These are phyloP conservation scores for Cladosporium oxysporum DNA, from an alignment of 2,329 filamentous ascomycete species.

Conservation along the genomic window DNA sequence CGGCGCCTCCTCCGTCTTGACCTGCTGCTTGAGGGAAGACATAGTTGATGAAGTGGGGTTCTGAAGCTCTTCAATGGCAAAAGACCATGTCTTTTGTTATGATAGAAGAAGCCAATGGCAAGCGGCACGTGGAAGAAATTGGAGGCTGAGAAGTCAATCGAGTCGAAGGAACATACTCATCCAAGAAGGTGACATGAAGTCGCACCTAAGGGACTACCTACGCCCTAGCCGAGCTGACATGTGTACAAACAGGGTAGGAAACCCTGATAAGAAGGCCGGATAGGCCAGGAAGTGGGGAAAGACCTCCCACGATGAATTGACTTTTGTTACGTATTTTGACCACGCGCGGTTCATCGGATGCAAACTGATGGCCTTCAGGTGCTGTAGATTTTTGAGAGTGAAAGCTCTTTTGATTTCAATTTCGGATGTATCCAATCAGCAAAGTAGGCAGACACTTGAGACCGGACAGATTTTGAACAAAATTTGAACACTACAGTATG, in stretches of 20 bases:
- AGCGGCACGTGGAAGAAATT: too few species aligned
- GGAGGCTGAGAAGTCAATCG: too few species aligned
- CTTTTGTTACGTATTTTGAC: not conserved
- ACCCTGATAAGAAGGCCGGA: not conserved
- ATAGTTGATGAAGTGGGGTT: not conserved
- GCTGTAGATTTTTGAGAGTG: too few species aligned
- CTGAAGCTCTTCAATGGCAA: not conserved
- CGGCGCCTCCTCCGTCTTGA: conserved; percentile 11
- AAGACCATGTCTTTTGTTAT: too few species aligned
- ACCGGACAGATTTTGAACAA: not conserved
- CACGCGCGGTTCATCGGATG: not conserved
- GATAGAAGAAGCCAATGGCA: too few species aligned
- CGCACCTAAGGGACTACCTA: not conserved
- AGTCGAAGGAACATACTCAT: too few species aligned
- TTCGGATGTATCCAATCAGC: not conserved
- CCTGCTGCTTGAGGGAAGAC: conserved; percentile 6
- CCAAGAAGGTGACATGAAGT: not conserved
- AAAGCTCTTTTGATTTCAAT: too few species aligned
- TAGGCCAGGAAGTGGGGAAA: conserved; percentile 6
- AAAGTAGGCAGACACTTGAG: not conserved
- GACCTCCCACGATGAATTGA: not conserved
- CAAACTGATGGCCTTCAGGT: too few species aligned
- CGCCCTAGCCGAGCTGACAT: conserved; percentile 5
- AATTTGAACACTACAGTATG: conserved; percentile 3
- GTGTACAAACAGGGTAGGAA: not conserved